Conservation (phyloP, 2,329 filamentous ascomycete species). For the Trichoderma simmonsii region DNA sequence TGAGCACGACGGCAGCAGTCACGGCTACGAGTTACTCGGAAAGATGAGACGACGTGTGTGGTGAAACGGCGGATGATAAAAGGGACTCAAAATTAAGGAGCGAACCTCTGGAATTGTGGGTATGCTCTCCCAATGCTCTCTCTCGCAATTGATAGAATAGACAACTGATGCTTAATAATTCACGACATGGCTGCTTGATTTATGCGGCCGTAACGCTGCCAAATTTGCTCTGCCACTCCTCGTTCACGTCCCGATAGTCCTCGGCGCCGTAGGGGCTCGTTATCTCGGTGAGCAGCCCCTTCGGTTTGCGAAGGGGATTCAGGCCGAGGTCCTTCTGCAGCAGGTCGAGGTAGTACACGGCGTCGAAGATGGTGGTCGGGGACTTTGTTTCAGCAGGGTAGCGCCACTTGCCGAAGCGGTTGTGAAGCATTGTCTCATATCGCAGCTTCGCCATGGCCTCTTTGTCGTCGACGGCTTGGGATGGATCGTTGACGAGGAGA, state of each 20-base stretch:
- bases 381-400: slow-evolving; percentile 60
- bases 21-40: background rate
- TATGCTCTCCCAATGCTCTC: background rate
- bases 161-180: background rate
- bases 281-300: slow-evolving; percentile 49
- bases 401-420: slow-evolving; percentile 66
- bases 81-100: background rate
- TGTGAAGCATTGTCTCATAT: slow-evolving; percentile 60
- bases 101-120: background rate
- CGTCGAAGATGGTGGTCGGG: slow-evolving; percentile 74
- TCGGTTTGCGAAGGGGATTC: slow-evolving; percentile 51
- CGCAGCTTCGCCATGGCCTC: slow-evolving; percentile 41
- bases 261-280: slow-evolving; percentile 56
- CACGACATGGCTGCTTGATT: background rate
- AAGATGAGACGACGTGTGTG: background rate
- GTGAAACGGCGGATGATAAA: background rate
- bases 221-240: slow-evolving; percentile 46
- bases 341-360: slow-evolving; percentile 68
- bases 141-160: background rate
- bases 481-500: slow-evolving; percentile 26
- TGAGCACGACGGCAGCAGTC: background rate
- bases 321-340: slow-evolving; percentile 65
- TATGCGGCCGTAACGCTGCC: background rate
- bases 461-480: slow-evolving; percentile 15
- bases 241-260: slow-evolving; percentile 54